These are phyloP conservation scores for Hanseniaspora lindneri DNA, from an alignment of 805 yeast genomes.

Conservation along the genomic window DNA sequence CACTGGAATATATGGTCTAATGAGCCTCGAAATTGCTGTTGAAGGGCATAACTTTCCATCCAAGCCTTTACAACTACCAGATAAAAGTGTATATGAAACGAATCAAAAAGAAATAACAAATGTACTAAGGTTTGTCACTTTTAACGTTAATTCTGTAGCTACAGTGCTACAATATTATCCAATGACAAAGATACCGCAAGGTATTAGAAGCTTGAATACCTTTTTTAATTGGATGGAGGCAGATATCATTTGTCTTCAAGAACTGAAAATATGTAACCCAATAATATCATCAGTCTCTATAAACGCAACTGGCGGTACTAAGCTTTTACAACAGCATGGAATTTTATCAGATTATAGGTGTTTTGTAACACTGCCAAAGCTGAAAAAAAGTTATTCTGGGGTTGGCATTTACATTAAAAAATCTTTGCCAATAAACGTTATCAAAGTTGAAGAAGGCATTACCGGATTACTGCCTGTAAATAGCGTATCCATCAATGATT, in stretches of 20 bases:
- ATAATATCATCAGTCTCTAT: conserved; percentile 25
- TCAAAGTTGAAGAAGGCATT: conserved; percentile 81
- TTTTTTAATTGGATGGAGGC: conserved; percentile 47
- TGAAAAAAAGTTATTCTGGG: conserved; percentile 79
- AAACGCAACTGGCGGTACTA: not conserved
- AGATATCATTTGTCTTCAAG: conserved; percentile 80
- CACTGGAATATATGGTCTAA: not conserved
- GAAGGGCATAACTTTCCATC: not conserved
- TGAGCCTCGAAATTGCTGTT: not conserved
- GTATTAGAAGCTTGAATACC: conserved; percentile 23
- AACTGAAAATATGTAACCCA: conserved; percentile 51
- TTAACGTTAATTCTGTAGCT: conserved; percentile 75
- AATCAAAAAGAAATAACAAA: not conserved
- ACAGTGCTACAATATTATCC: conserved; percentile 76
- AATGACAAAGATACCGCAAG: conserved; percentile 44
- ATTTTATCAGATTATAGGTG: conserved; percentile 46
- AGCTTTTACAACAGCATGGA: conserved; percentile 32
- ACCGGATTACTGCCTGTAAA: conserved; percentile 45
- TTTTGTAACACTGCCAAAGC: conserved; percentile 55
- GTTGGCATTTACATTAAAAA: conserved; percentile 67
- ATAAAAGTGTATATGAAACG: conserved; percentile 7
- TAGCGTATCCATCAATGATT: not conserved
- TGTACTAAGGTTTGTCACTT: conserved; percentile 44
- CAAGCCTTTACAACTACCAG: conserved; percentile 2
- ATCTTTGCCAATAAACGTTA: conserved; percentile 42